Evolutionary conservation across 768 basidiomycete genomes (phyloP).

Genomic region (Tulasnella sp.): DNA sequence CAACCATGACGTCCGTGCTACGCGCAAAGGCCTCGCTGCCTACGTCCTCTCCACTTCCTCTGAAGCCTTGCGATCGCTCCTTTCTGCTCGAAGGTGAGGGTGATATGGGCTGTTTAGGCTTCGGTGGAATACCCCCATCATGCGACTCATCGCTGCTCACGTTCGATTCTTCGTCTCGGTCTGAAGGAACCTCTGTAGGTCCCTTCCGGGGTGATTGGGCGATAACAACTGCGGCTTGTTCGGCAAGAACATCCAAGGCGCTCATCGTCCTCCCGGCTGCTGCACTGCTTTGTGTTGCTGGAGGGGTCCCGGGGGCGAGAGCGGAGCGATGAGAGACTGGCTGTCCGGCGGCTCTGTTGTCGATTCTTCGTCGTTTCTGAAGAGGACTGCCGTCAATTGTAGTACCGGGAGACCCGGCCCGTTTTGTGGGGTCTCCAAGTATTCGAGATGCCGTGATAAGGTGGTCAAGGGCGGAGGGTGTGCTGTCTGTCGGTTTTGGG

Average conservation of each 20-base stretch:
- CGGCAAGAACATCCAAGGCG: constrained; percentile 22
- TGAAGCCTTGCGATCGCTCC: neutral
- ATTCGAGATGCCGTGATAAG: constrained; percentile 19
- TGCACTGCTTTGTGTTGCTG: neutral
- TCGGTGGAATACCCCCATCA: neutral
- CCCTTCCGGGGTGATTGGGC: constrained; percentile 8
- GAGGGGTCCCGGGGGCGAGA: neutral
- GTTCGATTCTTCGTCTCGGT: neutral
- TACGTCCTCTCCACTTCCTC: neutral
- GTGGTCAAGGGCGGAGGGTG: constrained; percentile 17
- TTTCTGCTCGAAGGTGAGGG: neutral
- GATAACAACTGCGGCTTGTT: constrained; percentile 20
- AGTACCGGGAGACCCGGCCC: neutral
- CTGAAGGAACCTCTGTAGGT: neutral
- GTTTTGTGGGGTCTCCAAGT: neutral
- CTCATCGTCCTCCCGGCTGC: constrained; percentile 14
- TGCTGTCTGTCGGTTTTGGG: neutral
- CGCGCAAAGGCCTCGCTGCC: neutral
- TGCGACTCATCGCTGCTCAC: neutral
- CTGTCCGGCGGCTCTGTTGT: neutral
- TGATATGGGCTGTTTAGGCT: neutral
- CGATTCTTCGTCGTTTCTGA: constrained; percentile 15
- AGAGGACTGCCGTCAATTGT: neutral
- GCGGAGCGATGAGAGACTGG: neutral
- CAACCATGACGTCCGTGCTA: neutral